Evolutionary conservation across 257 asterid genomes (phyloP).

Genomic region (Solanum sitiens): DNA sequence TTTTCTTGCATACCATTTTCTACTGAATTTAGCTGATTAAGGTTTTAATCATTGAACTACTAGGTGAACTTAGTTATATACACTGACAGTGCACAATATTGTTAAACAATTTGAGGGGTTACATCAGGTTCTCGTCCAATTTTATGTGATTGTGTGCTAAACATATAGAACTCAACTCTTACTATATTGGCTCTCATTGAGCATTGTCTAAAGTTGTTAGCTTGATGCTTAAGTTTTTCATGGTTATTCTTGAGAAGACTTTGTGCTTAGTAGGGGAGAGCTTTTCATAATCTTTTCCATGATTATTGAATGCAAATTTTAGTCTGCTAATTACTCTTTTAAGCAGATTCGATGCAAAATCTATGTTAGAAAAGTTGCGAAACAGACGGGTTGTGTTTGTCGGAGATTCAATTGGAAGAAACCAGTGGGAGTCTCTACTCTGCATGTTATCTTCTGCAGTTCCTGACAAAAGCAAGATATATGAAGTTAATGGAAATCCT

Average conservation of each 20-base stretch:
- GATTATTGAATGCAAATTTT: neutral
- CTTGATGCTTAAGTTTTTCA: neutral
- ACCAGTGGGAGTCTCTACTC: slow-evolving; percentile 92
- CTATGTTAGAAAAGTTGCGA: slow-evolving; percentile 65
- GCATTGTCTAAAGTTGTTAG: neutral
- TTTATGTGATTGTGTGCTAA: neutral
- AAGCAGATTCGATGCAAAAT: slow-evolving; percentile 53
- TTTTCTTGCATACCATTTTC: neutral
- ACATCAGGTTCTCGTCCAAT: neutral
- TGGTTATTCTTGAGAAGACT: neutral
- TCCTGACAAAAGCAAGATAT: slow-evolving; percentile 43
- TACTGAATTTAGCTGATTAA: neutral
- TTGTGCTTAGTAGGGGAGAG: neutral
- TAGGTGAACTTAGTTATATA: neutral
- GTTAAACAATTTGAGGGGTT: neutral
- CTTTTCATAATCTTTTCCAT: neutral
- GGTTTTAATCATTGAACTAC: neutral
- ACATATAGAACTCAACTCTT: neutral
- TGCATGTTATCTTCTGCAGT: slow-evolving; percentile 73
- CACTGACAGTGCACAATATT: neutral
- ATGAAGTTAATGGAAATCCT: slow-evolving; percentile 73
- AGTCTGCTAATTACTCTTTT: neutral
- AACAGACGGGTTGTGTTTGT: slow-evolving; percentile 51
- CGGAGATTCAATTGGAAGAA: slow-evolving; percentile 88
- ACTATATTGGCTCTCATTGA: neutral